A percentile compares a stretch with the other conserved stretches of the same genome.
These are phyloP conservation scores for Knufia petricola DNA, from an alignment of 2,329 filamentous ascomycete genomes.

Conservation along the genomic window DNA sequence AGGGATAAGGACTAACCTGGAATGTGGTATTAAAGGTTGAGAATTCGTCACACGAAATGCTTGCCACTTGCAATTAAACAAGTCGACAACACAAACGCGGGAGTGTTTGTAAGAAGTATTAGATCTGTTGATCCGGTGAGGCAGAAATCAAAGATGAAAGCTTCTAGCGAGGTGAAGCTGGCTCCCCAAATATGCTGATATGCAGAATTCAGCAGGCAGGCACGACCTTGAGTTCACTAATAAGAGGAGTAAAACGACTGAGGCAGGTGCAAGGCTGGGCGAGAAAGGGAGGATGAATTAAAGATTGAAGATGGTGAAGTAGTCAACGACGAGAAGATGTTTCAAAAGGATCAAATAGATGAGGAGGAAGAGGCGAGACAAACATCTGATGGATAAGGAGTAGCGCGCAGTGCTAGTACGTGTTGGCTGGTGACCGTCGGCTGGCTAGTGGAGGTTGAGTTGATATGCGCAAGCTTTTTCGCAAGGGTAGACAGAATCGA, in stretches of 20 bases:
- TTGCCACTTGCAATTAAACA: conserved; percentile 6
- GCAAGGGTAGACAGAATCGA: background rate
- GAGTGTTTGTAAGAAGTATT: conserved; percentile 10
- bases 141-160: conserved; percentile 14
- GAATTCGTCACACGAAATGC: background rate
- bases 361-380: conserved; percentile 22
- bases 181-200: conserved; percentile 14
- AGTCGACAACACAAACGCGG: conserved; percentile 1
- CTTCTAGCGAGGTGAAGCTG: conserved; percentile 21
- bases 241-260: conserved; percentile 8
- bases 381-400: conserved; percentile 9
- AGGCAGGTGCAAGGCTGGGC: conserved; percentile 24
- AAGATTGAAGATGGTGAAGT: conserved; percentile 26
- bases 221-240: conserved; percentile 16
- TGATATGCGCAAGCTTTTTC: background rate
- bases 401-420: background rate
- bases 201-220: conserved; percentile 17
- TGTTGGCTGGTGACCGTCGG: conserved; percentile 3
- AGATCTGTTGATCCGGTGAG: conserved; percentile 8
- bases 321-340: conserved; percentile 25
- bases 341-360: conserved; percentile 27
- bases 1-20: conserved; percentile 17
- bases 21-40: conserved; percentile 22
- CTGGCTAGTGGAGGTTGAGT: background rate
- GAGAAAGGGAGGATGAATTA: conserved; percentile 15